Percentiles rank a stretch among this genome's conserved stretches.
These are phyloP conservation scores for Ophiocordyceps camponoti-leonardi DNA, from an alignment of 2,329 filamentous ascomycete species.

Conservation along the genomic window DNA sequence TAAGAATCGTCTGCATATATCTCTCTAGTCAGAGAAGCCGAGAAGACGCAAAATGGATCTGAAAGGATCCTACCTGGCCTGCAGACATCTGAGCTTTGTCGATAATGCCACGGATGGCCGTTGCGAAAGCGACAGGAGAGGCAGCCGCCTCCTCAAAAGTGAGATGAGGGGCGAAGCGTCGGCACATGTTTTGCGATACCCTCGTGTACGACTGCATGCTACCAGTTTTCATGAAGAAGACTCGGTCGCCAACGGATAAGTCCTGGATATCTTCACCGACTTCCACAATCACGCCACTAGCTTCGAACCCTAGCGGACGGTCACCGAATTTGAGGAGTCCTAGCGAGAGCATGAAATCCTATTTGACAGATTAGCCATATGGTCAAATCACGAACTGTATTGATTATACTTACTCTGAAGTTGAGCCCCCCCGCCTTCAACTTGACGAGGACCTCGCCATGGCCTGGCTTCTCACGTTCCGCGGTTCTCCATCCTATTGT, in stretches of 20 bases:
- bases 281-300: slow-evolving; percentile 7
- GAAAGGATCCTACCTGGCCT: slow-evolving; percentile 2
- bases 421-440: background rate
- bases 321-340: too few species aligned
- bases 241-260: slow-evolving; percentile 16
- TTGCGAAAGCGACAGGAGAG: slow-evolving; percentile 14
- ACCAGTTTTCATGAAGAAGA: too few species aligned
- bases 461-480: background rate
- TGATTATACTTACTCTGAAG: background rate
- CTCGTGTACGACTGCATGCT: slow-evolving; percentile 4
- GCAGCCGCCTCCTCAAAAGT: slow-evolving; percentile 16
- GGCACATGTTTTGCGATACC: slow-evolving; percentile 6
- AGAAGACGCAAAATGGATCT: slow-evolving; percentile 2
- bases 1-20: slow-evolving; percentile 7
- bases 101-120: slow-evolving; percentile 9
- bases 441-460: background rate
- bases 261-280: slow-evolving; percentile 3
- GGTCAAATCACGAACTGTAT: too few species aligned
- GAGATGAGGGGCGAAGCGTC: slow-evolving; percentile 15
- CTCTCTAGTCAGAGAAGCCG: too few species aligned
- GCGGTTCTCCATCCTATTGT: background rate
- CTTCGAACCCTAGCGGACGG: slow-evolving; percentile 15
- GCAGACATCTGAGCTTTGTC: slow-evolving; percentile 2
- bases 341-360: slow-evolving; percentile 4
- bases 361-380: background rate